A percentile compares a stretch with the other conserved stretches of the same genome.
These are phyloP conservation scores for Elsinoe arachidis DNA, from an alignment of 2,329 filamentous ascomycete genomes.

Conservation along the genomic window DNA sequence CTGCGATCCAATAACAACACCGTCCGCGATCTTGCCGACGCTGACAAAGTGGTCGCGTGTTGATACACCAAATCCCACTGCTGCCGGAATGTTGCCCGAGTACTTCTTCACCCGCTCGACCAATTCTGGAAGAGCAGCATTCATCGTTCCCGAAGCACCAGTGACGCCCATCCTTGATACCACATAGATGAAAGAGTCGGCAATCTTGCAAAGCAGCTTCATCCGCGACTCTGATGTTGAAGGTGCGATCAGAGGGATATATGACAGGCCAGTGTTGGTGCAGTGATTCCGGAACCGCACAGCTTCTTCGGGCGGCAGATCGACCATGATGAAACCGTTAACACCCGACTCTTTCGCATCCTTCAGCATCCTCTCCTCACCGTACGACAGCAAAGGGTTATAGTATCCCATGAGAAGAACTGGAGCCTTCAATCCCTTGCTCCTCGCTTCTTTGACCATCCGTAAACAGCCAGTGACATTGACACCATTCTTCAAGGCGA, in stretches of 20 bases:
- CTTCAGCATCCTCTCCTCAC: conserved; percentile 77
- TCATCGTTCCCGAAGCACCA: conserved; percentile 76
- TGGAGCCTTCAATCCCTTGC: conserved; percentile 67
- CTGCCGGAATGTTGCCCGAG: conserved; percentile 81
- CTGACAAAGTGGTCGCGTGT: conserved; percentile 88
- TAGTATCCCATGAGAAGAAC: conserved; percentile 98
- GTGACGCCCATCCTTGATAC: conserved; percentile 97
- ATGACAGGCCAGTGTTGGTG: conserved; percentile 72
- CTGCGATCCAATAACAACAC: conserved; percentile 93
- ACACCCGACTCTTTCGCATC: conserved; percentile 78
- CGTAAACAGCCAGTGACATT: conserved; percentile 70
- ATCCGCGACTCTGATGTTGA: conserved; percentile 87
- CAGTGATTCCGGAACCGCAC: conserved; percentile 83
- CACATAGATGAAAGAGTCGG: conserved; percentile 98
- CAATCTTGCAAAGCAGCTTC: conserved; percentile 91
- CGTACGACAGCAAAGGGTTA: conserved; percentile 89
- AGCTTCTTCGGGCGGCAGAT: conserved; percentile 91
- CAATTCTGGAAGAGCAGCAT: conserved; percentile 70
- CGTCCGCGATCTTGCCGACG: conserved; percentile 76
- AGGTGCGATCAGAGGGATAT: conserved; percentile 93
- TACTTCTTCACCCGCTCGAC: conserved; percentile 82
- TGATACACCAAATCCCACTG: conserved; percentile 92
- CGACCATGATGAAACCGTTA: conserved; percentile 95
- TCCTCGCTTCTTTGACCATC: conserved; percentile 74
- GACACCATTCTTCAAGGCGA: conserved; percentile 80